phyloP scores from a whole-genome alignment of 2,329 filamentous ascomycete genomes.

The Fusarium floridanum region DNA sequence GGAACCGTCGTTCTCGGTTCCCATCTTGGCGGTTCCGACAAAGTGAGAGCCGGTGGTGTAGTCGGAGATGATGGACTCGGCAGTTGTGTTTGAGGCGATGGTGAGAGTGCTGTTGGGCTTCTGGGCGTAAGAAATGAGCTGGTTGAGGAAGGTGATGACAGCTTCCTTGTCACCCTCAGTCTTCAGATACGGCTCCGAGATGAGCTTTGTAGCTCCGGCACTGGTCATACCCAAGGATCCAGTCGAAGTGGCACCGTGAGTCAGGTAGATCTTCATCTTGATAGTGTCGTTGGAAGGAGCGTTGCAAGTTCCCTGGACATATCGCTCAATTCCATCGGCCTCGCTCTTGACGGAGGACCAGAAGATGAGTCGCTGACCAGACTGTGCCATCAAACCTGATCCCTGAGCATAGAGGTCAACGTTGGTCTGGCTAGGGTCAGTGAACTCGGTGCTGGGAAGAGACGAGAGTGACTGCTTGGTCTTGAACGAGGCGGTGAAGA shows the following conservation, averaged over 20 bases:
- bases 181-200: slow-evolving; percentile 52
- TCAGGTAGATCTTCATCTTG: slow-evolving; percentile 64
- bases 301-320: slow-evolving; percentile 61
- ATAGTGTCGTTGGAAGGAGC: slow-evolving; percentile 57
- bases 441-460: slow-evolving; percentile 39
- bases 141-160: slow-evolving; percentile 63
- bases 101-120: slow-evolving; percentile 69
- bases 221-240: slow-evolving; percentile 58
- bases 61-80: slow-evolving; percentile 68
- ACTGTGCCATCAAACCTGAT: slow-evolving; percentile 58
- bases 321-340: slow-evolving; percentile 54
- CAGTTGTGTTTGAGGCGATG: slow-evolving; percentile 59
- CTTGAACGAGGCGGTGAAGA: slow-evolving; percentile 53
- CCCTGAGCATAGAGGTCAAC: slow-evolving; percentile 52
- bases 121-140: slow-evolving; percentile 74
- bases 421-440: slow-evolving; percentile 44
- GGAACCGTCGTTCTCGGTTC: slow-evolving; percentile 64
- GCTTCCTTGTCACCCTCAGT: slow-evolving; percentile 54
- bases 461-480: slow-evolving; percentile 59
- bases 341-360: slow-evolving; percentile 58
- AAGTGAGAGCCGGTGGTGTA: slow-evolving; percentile 65
- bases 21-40: slow-evolving; percentile 73
- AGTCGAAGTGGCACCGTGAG: slow-evolving; percentile 62
- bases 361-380: slow-evolving; percentile 61
- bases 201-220: slow-evolving; percentile 57